Base-by-base conservation (phyloP, 176 grass and related monocot species). In the Cenchrus americanus region DNA sequence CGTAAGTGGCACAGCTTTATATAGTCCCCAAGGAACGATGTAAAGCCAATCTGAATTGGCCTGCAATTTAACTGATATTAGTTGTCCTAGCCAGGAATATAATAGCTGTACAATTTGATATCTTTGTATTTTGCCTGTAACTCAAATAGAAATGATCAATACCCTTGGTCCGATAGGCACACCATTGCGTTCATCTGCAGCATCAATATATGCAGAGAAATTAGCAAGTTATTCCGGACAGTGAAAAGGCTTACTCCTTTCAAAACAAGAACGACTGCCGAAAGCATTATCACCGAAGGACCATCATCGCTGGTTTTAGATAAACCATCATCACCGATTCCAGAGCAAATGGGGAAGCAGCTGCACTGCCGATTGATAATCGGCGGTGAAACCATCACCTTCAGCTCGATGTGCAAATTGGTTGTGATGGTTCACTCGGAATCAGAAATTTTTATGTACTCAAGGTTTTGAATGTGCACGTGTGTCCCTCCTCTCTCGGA, bases 1-100 rank as follows among this genome's bases (percentile, higher is more conserved):
- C 80, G 65, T 94, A 94, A 14, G 83, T 94, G 43, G n/a, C n/a
- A 94, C 70, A 0, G 92, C 92, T 72, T 89, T 94, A 54, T 94
- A 94, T 11, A 91, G 83, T 59, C 92, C 92, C 92, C 89, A 94
- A 52, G 92, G 92, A 68, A 94, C 88, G 19, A 91, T 94, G 75
- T 94, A 94, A 21, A 94, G 84, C 92, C 92, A 94, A 4, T 83
- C 27, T 22, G 92, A 94, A 79, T 94, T 22, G 14, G 92, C 88
- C 86, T 94, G 80, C 53, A 89, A 40, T 62, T 64, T 2, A 41
- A 12, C 43, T 44, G 1, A 44, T 5, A 18, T 53, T 74, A 15
- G 5, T 42, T 64, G 23, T 5, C 50, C 63, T 30, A 65, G 19
- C 13, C 23, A 75, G 42, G 46, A 37, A 41, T 9, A 52, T 19